A percentile compares a stretch with the other conserved stretches of the same genome.
phyloP scores from a whole-genome alignment of 2,329 filamentous ascomycete species.

The Aaosphaeria pasadenensis region DNA sequence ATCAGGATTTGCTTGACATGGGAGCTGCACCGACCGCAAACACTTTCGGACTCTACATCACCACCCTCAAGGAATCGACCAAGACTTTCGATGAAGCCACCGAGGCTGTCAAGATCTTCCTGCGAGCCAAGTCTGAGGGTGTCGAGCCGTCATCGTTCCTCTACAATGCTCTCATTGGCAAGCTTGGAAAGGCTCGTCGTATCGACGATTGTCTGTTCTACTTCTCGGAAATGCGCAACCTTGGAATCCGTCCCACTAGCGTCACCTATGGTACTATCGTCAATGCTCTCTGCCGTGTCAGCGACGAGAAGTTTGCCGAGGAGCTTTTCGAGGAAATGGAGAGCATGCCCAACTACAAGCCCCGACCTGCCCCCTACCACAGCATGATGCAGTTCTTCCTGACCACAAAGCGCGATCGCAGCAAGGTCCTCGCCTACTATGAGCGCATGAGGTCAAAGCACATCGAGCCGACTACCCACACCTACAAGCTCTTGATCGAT shows the following conservation, averaged over 20 bases:
- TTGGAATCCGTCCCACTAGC: constrained; percentile 91
- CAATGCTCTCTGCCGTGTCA: constrained; percentile 94
- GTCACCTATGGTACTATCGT: constrained; percentile 98
- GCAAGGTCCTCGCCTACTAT: constrained; percentile 91
- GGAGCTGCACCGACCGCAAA: constrained; percentile 91
- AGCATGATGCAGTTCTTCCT: constrained; percentile 99
- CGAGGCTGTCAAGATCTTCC: constrained; percentile 96
- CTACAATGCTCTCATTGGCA: constrained; percentile 97
- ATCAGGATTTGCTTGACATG: constrained; percentile 87
- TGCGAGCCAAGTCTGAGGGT: constrained; percentile 86
- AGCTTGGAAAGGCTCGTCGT: constrained; percentile 93
- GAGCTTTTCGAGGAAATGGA: constrained; percentile 99
- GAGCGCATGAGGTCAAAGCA: constrained; percentile 85
- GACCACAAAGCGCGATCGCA: constrained; percentile 92
- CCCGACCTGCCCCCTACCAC: constrained; percentile 94
- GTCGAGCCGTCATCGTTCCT: constrained; percentile 95
- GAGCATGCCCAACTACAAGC: constrained; percentile 97
- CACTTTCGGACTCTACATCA: constrained; percentile 98
- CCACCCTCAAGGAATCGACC: constrained; percentile 94
- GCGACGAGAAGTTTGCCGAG: constrained; percentile 95
- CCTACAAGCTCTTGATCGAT: constrained; percentile 95
- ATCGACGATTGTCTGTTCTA: constrained; percentile 98
- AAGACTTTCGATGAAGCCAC: constrained; percentile 98
- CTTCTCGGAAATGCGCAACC: constrained; percentile 93
- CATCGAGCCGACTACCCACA: constrained; percentile 91